Percentiles rank a stretch among this genome's conserved stretches.
These are phyloP conservation scores for Daedaleopsis sinensis DNA, from an alignment of 768 basidiomycete species.

Conservation along the genomic window DNA sequence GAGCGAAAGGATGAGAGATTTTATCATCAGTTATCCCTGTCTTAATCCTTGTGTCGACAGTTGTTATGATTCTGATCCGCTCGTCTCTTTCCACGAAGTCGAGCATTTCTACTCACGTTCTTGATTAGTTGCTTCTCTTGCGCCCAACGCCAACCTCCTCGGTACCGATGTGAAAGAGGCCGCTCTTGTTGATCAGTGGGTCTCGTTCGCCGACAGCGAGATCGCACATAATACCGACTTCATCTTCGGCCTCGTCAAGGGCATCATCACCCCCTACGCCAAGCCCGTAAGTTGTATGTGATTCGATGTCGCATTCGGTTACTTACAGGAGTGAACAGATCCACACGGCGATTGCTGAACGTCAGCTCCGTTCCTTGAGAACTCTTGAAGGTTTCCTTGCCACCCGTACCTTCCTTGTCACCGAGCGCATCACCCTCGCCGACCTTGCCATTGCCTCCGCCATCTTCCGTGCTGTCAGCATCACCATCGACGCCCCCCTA, in stretches of 20 bases:
- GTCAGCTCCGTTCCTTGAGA: constrained; percentile 56
- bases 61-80: constrained; percentile 37
- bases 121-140: constrained; percentile 67
- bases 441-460: constrained; percentile 73
- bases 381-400: constrained; percentile 76
- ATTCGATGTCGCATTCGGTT: neutral
- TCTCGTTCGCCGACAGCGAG: constrained; percentile 72
- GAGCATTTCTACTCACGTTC: constrained; percentile 22
- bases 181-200: constrained; percentile 87
- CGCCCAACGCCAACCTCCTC: constrained; percentile 79
- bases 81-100: constrained; percentile 5
- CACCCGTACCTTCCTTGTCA: constrained; percentile 86
- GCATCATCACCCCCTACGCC: constrained; percentile 66
- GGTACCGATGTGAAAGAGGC: constrained; percentile 65
- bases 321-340: constrained; percentile 41
- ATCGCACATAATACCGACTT: constrained; percentile 44
- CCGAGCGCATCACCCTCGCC: constrained; percentile 93
- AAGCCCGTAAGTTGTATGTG: constrained; percentile 67
- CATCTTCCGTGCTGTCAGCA: constrained; percentile 54
- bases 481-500: constrained; percentile 64
- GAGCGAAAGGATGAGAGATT: constrained; percentile 43
- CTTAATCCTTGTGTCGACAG: constrained; percentile 53
- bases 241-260: constrained; percentile 47
- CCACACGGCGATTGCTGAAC: constrained; percentile 58
- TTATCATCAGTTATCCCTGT: constrained; percentile 71